A percentile compares a stretch with the other conserved stretches of the same genome.
Evolutionary conservation across 2,329 filamentous ascomycete genomes (phyloP).

Genomic region (Paraconiothyrium brasiliense): DNA sequence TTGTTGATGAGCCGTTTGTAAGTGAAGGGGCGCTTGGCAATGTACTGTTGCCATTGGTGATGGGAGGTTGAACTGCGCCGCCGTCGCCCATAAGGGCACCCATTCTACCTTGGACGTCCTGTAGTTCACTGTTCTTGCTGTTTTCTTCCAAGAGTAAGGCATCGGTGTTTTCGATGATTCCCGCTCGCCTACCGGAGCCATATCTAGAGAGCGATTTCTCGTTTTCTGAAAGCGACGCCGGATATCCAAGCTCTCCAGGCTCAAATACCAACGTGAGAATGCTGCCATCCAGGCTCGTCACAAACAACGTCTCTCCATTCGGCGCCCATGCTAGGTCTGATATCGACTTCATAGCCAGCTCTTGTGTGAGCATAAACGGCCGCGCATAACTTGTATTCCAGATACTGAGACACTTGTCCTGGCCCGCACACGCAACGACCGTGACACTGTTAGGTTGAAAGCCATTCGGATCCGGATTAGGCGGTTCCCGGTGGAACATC

Average conservation of each 20-base stretch:
- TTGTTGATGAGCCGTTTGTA: conserved; percentile 60
- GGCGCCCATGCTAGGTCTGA: conserved; percentile 95
- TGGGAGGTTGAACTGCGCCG: conserved; percentile 55
- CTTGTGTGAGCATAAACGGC: conserved; percentile 88
- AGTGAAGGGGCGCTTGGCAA: conserved; percentile 21
- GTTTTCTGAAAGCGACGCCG: conserved; percentile 86
- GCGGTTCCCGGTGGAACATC: conserved; percentile 79
- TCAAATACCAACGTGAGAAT: conserved; percentile 86
- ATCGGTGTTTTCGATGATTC: conserved; percentile 91
- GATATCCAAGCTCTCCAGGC: conserved; percentile 87
- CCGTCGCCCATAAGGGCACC: conserved; percentile 96
- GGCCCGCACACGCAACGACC: conserved; percentile 94
- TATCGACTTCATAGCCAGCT: conserved; percentile 88
- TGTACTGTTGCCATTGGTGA: conserved; percentile 58
- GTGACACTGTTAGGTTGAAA: conserved; percentile 71
- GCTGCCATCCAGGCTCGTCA: conserved; percentile 87
- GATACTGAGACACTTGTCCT: conserved; percentile 94
- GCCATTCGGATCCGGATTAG: conserved; percentile 56
- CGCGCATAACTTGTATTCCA: conserved; percentile 98
- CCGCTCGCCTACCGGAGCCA: conserved; percentile 86
- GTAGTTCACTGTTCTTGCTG: conserved; percentile 90
- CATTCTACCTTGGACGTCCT: conserved; percentile 93
- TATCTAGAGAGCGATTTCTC: conserved; percentile 93
- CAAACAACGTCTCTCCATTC: conserved; percentile 85
- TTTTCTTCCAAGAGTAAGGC: conserved; percentile 86